Evolutionary conservation across 129 eudicot species (phyloP), one percentile per base, ranked within the genome.

Genomic region (Gnaphalium uliginosum): DNA sequence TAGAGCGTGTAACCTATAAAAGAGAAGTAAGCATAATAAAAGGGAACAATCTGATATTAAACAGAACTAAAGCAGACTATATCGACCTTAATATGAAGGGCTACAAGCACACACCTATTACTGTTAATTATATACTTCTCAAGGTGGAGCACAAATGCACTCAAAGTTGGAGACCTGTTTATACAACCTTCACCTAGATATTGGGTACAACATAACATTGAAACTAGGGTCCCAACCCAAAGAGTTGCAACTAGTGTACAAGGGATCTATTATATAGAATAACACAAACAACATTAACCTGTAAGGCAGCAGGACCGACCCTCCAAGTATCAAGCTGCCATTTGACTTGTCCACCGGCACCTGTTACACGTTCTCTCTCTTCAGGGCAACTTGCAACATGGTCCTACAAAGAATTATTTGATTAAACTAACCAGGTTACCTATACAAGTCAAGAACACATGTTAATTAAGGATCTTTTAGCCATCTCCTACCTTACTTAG

Each of bases 291-390:
- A 11, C 11, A 77, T 41, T 8, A 74, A 95, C 99, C 99, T 95
- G 97, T 50, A 95, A 88, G 75, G 96, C 99, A 77, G 99, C 94
- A 51, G 81, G 84, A 74, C 99, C 97, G 81, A 95, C 96, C 89
- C 99, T 87, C 99, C 99, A 95, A 1, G 97, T 91, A 73, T 95
- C 99, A 30, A 91, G 68, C 81, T 79, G 94, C 97, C 97, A 95
- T 85, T 87, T 81, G 79, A 95, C 99, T 64, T 78, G 76, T 66
- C 92, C 92, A 27, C 99, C 97, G 4, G 82, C 78, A 74, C 84
- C 27, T 17, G 76, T 75, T 41, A 95, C 84, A 10, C 97, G 97
- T 59, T 95, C 87, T 86, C 97, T 87, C 86, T 95, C 99, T 82
- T 87, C 90, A 71, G 71, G 75, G 85, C 89, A 79, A 79, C 97